A percentile compares a stretch with the other conserved stretches of the same genome.
Conservation (phyloP, 2,329 filamentous ascomycete species). For the Byssothecium circinans region DNA sequence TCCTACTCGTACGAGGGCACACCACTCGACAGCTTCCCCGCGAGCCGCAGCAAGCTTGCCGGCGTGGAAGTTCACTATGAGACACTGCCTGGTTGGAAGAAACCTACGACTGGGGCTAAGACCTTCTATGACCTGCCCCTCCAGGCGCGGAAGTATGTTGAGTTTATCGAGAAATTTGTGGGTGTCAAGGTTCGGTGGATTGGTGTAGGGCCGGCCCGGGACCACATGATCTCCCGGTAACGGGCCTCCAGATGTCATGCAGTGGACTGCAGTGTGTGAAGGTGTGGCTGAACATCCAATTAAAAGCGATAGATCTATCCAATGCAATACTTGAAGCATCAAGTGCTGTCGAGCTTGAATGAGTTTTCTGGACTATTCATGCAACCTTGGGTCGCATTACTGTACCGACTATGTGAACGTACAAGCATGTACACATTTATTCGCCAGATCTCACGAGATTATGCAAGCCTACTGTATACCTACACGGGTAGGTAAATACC, state of each 20-base stretch:
- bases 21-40: constrained; percentile 65
- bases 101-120: constrained; percentile 61
- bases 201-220: constrained; percentile 66
- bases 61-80: constrained; percentile 67
- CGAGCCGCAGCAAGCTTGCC: constrained; percentile 61
- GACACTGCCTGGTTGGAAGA: constrained; percentile 70
- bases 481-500: no score
- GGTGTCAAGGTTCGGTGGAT: constrained; percentile 67
- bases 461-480: no score
- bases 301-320: no score
- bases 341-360: no score
- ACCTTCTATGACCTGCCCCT: constrained; percentile 65
- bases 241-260: constrained; percentile 4
- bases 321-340: no score
- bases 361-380: no score
- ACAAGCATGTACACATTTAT: no score
- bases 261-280: no score
- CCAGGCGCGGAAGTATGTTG: constrained; percentile 66
- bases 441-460: no score
- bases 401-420: no score
- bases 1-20: constrained; percentile 65
- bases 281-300: no score
- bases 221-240: constrained; percentile 63
- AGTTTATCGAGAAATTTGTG: constrained; percentile 67
- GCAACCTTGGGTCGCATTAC: no score